Evolutionary conservation across 257 asterid species (phyloP), one percentile per base, ranked within the genome.

Genomic region (Leonotis leonurus): DNA sequence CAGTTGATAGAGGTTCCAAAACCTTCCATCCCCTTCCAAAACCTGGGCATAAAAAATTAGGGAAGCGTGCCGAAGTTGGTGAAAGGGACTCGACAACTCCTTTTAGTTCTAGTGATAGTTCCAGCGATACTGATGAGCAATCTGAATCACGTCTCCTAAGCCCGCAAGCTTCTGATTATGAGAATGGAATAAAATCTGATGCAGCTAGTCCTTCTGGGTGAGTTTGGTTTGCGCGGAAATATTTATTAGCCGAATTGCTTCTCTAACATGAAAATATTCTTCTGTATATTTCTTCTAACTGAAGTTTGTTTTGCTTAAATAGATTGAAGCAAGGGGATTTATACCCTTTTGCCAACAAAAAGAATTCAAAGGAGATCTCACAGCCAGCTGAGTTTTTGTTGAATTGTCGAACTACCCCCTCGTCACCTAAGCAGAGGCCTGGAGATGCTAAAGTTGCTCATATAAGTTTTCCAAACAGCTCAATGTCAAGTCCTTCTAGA

Each of bases 151-250:
- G 43, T 58, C 76, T 70, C 22, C 62, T 69, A 36, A 78, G 85
- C 62, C 88, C 85, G 21, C 79, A 73, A 56, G 70, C 78, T 51
- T 79, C 75, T 67, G 83, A 79, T 55, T 74, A 54, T 63, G 78
- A 71, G 45, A 76, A 56, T 32, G 82, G 80, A 63, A 55, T 56
- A 30, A 78, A 66, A 76, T 60, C 80, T 39, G 72, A 77, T 61
- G 55, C 73, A 29, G 65, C 72, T 62, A 79, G 80, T 77, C 85
- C 88, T 61, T 60, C 76, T 53, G 74, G 79, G 88, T 82, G 50
- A 66, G 79, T 67, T 55, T 32, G 52, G 39, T 32, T 60, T 21
- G 5, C 7, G 6, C 20, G 25, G 12, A 11, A 29, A 17, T 46
- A 11, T 57, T 36, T 36, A 52, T 60, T 75, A 59, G 2, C 5